Percentiles rank a stretch among this genome's conserved stretches.
Evolutionary conservation across 768 basidiomycete genomes (phyloP).

Genomic region (Kwoniella shandongensis): DNA sequence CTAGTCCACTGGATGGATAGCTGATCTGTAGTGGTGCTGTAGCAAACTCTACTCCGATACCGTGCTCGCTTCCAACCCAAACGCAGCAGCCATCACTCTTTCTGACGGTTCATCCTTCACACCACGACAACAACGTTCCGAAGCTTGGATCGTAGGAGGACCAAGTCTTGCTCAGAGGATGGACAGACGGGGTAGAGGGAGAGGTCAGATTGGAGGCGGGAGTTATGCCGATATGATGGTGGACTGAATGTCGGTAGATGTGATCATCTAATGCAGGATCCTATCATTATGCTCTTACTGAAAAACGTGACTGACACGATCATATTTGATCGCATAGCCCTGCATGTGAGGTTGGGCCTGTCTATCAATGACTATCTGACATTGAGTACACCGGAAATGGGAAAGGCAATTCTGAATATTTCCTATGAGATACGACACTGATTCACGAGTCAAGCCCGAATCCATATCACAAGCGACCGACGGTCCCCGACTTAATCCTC

Average conservation of each 20-base stretch:
- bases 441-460: too few species aligned
- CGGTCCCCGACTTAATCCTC: too few species aligned
- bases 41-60: constrained; percentile 87
- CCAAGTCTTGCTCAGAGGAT: constrained; percentile 11
- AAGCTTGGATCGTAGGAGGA: constrained; percentile 9
- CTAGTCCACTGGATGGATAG: neutral
- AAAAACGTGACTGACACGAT: too few species aligned
- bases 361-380: too few species aligned
- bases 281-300: too few species aligned
- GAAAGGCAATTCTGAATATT: too few species aligned
- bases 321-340: too few species aligned
- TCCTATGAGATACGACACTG: too few species aligned
- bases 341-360: too few species aligned
- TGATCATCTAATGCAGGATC: too few species aligned
- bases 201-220: constrained; percentile 24
- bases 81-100: constrained; percentile 40
- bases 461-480: too few species aligned
- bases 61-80: constrained; percentile 56
- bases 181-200: constrained; percentile 12
- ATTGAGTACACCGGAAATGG: too few species aligned
- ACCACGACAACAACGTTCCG: constrained; percentile 7
- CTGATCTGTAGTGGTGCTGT: neutral
- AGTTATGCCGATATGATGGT: constrained; percentile 26
- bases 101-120: constrained; percentile 6
- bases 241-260: constrained; percentile 6